Conservation (phyloP, 164 flowering plant species). For the Magnolia kwangsiensis region DNA sequence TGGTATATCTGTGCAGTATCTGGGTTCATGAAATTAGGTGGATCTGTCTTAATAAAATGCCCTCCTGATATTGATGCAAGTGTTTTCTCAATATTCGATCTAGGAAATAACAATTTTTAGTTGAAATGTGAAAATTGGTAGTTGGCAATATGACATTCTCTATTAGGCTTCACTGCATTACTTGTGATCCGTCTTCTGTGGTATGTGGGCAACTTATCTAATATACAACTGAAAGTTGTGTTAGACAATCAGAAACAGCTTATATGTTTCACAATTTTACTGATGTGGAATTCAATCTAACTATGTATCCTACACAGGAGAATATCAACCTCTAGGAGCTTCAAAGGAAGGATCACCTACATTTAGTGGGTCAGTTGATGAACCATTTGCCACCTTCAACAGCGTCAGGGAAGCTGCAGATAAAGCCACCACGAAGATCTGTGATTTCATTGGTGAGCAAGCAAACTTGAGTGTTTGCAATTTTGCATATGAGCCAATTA, state of each 20-base stretch:
- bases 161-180: background rate
- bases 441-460: slow-evolving; percentile 64
- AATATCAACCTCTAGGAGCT: slow-evolving; percentile 24
- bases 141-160: background rate
- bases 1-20: too few species aligned
- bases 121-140: background rate
- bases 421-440: slow-evolving; percentile 39
- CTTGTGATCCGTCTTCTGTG: background rate
- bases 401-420: slow-evolving; percentile 38
- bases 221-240: background rate
- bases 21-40: too few species aligned
- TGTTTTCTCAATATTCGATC: background rate
- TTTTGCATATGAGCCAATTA: slow-evolving; percentile 3
- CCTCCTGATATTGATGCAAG: background rate
- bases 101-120: background rate
- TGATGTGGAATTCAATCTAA: slow-evolving; percentile 1
- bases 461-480: background rate
- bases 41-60: background rate
- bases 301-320: slow-evolving; percentile 26
- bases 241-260: background rate
- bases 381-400: slow-evolving; percentile 52
- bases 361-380: slow-evolving; percentile 47
- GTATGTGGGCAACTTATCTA: background rate
- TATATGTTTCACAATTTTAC: background rate
- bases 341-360: slow-evolving; percentile 19